Base-by-base conservation (phyloP, 202 grass and related monocot species). In the Tripidium arundinaceum region DNA sequence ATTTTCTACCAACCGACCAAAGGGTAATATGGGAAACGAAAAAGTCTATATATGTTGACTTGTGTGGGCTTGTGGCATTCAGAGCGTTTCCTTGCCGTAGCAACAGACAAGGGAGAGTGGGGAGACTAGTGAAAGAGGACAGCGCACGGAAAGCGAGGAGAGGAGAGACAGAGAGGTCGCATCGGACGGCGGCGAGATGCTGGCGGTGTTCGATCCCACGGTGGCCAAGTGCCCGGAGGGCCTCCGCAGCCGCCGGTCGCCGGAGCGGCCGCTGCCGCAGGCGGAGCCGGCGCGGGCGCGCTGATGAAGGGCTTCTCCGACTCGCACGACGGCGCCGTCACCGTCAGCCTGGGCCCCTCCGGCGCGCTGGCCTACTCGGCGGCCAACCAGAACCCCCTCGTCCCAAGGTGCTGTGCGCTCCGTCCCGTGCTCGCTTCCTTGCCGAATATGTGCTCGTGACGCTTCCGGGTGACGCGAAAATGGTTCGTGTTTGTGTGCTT, bases 331-430 rank as follows among this genome's bases (percentile, higher is more conserved):
- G 29, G 29, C 29, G 29, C 29, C 29, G 2, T 3, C 29, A 31
- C 29, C 29, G 3, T 31, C 29, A 31, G 29, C 78, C 77, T 97
- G 21, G 90, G 86, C 2, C 27, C 93, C 58, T 81, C 87, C 13
- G 93, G 86, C 40, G 90, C 90, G 70, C 83, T 97, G 41, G 86
- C 90, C 3, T 93, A 97, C 79, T 88, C 91, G 27, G 49, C 81
- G 4, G 78, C 66, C 69, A 91, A 87, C 65, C 82, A 87, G 58
- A 97, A 71, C 83, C 93, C 84, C 19, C 90, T 97, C 34, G 81
- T 91, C 18, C 88, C 93, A 26, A 91, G 93, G 93, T 93, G 80
- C 39, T 27, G 62, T 29, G 65, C 52, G 27, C 58, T 45, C 43
- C 42, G 15, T 1, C 60, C 60, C 22, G 0, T 60, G 49, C 33